Evolutionary conservation across 768 basidiomycete species (phyloP).

Genomic region (Lyophyllum semitale): DNA sequence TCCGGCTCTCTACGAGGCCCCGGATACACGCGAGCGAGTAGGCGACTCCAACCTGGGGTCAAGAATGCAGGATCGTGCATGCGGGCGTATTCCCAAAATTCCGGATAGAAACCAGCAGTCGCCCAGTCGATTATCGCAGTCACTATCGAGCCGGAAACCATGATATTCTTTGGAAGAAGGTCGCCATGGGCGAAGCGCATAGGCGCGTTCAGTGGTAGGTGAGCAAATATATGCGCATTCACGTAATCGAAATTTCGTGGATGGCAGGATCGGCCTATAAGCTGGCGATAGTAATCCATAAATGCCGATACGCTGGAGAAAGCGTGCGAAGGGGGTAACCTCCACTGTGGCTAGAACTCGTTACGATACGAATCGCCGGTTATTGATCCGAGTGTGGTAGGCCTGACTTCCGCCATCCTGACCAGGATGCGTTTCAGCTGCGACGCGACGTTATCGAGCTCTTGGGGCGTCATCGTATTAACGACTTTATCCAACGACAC

Average conservation of each 20-base stretch:
- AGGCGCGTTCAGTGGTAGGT: not conserved
- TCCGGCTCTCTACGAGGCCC: too few relatives aligned
- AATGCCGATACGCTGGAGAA: not conserved
- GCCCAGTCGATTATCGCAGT: not conserved
- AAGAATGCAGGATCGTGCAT: not conserved
- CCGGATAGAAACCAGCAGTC: not conserved
- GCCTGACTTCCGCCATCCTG: not conserved
- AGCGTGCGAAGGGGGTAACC: too few relatives aligned
- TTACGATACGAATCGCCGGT: not conserved
- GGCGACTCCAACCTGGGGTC: not conserved
- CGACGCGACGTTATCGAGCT: slow-evolving; percentile 24
- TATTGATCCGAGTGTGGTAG: not conserved
- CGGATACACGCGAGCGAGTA: too few relatives aligned
- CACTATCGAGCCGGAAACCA: not conserved
- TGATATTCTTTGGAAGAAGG: not conserved
- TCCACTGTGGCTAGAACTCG: not conserved
- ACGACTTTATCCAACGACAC: slow-evolving; percentile 25
- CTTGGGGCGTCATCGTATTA: slow-evolving; percentile 17
- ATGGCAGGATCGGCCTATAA: too few relatives aligned
- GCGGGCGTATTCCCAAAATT: not conserved
- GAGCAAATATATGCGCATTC: too few relatives aligned
- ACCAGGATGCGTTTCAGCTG: slow-evolving; percentile 10
- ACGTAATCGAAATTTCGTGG: too few relatives aligned
- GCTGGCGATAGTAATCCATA: not conserved
- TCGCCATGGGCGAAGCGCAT: not conserved